Evolutionary conservation across 2,329 filamentous ascomycete species (phyloP).

Genomic region (Ceratocystis cubensis): DNA sequence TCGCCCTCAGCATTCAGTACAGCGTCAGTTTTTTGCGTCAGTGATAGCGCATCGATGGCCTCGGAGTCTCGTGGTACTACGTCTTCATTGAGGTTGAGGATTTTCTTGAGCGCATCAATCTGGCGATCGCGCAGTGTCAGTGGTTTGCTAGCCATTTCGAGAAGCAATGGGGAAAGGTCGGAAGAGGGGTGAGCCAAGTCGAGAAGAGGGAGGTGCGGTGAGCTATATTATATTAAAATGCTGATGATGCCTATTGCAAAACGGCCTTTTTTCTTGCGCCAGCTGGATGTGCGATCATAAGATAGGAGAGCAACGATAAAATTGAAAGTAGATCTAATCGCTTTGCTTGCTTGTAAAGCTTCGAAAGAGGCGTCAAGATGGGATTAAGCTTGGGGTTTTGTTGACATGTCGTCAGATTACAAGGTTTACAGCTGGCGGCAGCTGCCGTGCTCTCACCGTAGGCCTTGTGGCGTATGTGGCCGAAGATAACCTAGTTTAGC

Average conservation of each 20-base stretch:
- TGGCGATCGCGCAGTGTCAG: slow-evolving; percentile 19
- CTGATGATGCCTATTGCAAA: no score
- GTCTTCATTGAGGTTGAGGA: slow-evolving; percentile 85
- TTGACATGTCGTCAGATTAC: neutral
- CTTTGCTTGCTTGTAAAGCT: neutral
- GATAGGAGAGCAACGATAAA: neutral
- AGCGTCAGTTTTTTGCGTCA: slow-evolving; percentile 51
- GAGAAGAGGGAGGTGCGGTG: neutral
- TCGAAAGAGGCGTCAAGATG: neutral
- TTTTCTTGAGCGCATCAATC: slow-evolving; percentile 65
- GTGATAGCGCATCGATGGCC: slow-evolving; percentile 43
- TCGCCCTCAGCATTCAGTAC: slow-evolving; percentile 78
- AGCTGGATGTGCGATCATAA: no score
- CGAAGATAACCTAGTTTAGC: neutral
- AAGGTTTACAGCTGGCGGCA: neutral
- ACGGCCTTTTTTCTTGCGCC: no score
- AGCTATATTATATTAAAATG: neutral
- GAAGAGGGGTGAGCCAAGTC: neutral
- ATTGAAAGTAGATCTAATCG: neutral
- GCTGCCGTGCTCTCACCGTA: neutral
- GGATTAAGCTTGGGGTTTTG: neutral
- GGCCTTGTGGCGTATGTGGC: neutral
- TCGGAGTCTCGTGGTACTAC: slow-evolving; percentile 46
- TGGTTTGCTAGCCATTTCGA: slow-evolving; percentile 10
- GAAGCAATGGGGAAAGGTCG: neutral